Evolutionary conservation across 208 protist species (phyloP).

Genomic region (Lotmaria passim): DNA sequence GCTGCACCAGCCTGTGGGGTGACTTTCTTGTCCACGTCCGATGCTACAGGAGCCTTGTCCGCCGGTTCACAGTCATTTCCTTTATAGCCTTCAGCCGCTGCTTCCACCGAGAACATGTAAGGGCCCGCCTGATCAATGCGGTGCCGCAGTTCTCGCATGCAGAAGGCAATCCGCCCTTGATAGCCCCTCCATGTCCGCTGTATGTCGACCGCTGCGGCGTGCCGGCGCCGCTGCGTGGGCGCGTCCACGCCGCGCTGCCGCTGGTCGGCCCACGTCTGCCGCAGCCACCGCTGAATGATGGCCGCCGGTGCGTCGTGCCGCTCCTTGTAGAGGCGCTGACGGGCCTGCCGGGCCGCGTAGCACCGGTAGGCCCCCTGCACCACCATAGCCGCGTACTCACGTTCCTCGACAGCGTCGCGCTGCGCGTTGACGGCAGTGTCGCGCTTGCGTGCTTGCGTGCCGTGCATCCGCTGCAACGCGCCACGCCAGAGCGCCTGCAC

Average conservation of each 20-base stretch:
- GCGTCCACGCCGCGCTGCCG: slow-evolving; percentile 54
- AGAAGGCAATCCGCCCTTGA: slow-evolving; percentile 39
- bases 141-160: slow-evolving; percentile 47
- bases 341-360: slow-evolving; percentile 29
- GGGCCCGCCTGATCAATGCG: slow-evolving; percentile 22
- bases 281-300: slow-evolving; percentile 65
- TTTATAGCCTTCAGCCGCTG: not conserved
- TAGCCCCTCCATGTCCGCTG: slow-evolving; percentile 77
- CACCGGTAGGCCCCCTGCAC: slow-evolving; percentile 60
- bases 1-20: not conserved
- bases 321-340: slow-evolving; percentile 11
- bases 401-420: slow-evolving; percentile 32
- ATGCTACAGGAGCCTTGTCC: not conserved
- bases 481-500: slow-evolving; percentile 56
- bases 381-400: slow-evolving; percentile 69
- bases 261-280: slow-evolving; percentile 32
- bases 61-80: no score
- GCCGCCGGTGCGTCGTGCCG: slow-evolving; percentile 32
- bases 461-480: not conserved
- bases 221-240: slow-evolving; percentile 28
- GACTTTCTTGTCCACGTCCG: not conserved
- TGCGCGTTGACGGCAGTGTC: not conserved
- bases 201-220: slow-evolving; percentile 52
- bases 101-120: not conserved
- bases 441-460: not conserved